A percentile compares a stretch with the other conserved stretches of the same genome.
Conservation (phyloP, 2,329 filamentous ascomycete species). For the Fusarium vanettenii region DNA sequence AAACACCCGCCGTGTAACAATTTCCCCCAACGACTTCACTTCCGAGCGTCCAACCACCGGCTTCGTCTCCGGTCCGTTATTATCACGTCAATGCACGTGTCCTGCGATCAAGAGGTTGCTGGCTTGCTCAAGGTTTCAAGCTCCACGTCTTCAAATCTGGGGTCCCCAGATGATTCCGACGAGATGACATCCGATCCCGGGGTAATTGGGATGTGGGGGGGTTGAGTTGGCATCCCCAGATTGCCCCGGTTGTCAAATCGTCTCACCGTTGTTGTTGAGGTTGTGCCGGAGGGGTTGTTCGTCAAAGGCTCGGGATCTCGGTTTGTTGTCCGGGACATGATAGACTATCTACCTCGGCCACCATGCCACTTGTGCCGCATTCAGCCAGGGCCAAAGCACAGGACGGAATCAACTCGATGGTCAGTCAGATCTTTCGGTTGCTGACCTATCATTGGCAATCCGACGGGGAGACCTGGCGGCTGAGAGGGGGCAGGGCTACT, state of each 20-base stretch:
- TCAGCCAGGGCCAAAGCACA: background rate
- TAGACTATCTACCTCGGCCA: conserved; percentile 23
- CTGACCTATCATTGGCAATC: conserved; percentile 8
- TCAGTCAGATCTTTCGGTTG: conserved; percentile 11
- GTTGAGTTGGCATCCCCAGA: conserved; percentile 10
- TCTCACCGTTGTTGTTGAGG: background rate
- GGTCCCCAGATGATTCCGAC: conserved; percentile 15
- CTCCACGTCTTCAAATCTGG: conserved; percentile 2
- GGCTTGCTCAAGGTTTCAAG: background rate
- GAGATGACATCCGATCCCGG: conserved; percentile 31
- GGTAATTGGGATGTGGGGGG: conserved; percentile 41
- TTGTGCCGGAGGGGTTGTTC: background rate
- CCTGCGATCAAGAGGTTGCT: background rate
- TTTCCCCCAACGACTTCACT: background rate
- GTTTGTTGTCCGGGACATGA: conserved; percentile 16
- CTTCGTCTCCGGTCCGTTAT: background rate
- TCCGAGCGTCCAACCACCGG: background rate
- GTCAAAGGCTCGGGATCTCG: conserved; percentile 20
- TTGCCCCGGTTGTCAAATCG: background rate
- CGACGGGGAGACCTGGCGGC: background rate
- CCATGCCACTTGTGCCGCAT: background rate
- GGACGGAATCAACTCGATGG: background rate
- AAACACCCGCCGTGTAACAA: background rate
- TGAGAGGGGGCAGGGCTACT: background rate
- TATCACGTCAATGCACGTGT: background rate